Conservation (phyloP, 176 grass and related monocot species). For the Zea mays region DNA sequence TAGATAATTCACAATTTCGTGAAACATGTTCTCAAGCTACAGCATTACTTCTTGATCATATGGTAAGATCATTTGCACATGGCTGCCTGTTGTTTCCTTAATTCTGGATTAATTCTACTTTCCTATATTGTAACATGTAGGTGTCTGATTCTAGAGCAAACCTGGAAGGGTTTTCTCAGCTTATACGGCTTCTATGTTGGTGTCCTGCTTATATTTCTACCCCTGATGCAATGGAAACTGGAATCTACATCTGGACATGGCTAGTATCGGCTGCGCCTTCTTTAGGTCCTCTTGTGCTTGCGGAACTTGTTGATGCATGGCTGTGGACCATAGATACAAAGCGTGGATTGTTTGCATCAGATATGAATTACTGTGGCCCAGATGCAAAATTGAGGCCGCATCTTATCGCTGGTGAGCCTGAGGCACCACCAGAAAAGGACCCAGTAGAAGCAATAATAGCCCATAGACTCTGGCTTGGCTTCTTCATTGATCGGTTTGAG, state of each 20-base stretch:
- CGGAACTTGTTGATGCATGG: slow-evolving; percentile 99
- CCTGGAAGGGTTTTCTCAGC: slow-evolving; percentile 92
- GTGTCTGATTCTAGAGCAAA: slow-evolving; percentile 73
- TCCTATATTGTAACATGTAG: slow-evolving; percentile 41
- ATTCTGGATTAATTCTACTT: slow-evolving; percentile 36
- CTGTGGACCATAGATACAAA: slow-evolving; percentile 99
- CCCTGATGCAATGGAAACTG: slow-evolving; percentile 96
- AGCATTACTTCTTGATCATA: slow-evolving; percentile 85
- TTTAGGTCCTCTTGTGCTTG: slow-evolving; percentile 86
- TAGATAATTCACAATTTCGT: slow-evolving; percentile 89
- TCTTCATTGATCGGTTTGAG: slow-evolving; percentile 99
- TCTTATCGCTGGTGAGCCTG: slow-evolving; percentile 92
- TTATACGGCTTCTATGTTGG: slow-evolving; percentile 95
- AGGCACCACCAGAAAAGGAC: slow-evolving; percentile 79
- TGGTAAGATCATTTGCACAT: slow-evolving; percentile 60
- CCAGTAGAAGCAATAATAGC: slow-evolving; percentile 93
- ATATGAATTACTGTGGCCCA: slow-evolving; percentile 92
- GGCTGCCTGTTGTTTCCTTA: slow-evolving; percentile 8
- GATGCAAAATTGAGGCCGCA: slow-evolving; percentile 97
- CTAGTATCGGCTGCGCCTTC: slow-evolving; percentile 92
- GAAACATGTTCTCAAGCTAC: slow-evolving; percentile 99
- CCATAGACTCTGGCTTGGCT: slow-evolving; percentile 96
- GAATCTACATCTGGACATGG: slow-evolving; percentile 99
- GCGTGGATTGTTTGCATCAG: slow-evolving; percentile 90
- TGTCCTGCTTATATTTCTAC: slow-evolving; percentile 99